These are phyloP conservation scores for Citeromyces matritensis DNA, from an alignment of 805 yeast species.

Conservation along the genomic window DNA sequence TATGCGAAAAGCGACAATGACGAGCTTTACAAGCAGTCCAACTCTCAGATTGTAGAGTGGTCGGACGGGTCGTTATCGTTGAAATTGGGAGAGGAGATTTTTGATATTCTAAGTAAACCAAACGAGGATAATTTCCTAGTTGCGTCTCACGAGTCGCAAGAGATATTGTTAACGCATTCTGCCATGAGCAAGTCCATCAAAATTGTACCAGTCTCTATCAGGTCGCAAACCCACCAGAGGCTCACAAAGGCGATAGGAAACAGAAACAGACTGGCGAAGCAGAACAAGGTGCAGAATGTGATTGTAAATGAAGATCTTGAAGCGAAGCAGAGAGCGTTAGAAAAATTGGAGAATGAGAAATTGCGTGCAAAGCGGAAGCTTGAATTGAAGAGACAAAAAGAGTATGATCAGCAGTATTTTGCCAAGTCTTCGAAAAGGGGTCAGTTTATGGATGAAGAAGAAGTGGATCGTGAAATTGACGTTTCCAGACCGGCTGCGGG, in stretches of 20 bases:
- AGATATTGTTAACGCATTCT: constrained; percentile 56
- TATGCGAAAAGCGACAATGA: constrained; percentile 62
- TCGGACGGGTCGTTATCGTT: constrained; percentile 81
- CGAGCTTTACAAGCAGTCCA: constrained; percentile 72
- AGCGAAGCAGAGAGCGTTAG: constrained; percentile 48
- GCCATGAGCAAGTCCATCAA: constrained; percentile 49
- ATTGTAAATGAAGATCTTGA: constrained; percentile 53
- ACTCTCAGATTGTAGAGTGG: constrained; percentile 87
- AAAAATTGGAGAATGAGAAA: constrained; percentile 46
- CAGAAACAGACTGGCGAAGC: constrained; percentile 25
- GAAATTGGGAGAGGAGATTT: constrained; percentile 76
- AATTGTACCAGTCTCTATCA: constrained; percentile 84
- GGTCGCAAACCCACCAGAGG: constrained; percentile 66
- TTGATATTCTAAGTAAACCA: constrained; percentile 57
- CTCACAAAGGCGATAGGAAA: constrained; percentile 57
- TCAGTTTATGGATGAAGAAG: constrained; percentile 22
- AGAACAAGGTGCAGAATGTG: constrained; percentile 23
- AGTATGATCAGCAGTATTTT: neutral
- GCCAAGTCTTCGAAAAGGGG: constrained; percentile 29
- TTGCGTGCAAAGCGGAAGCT: constrained; percentile 30
- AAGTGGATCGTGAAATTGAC: constrained; percentile 21
- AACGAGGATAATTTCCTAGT: constrained; percentile 61
- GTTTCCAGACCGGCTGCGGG: constrained; percentile 15
- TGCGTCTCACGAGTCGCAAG: constrained; percentile 55
- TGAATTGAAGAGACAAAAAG: constrained; percentile 1